Evolutionary conservation across 2,329 filamentous ascomycete species (phyloP).

Genomic region (Rutstroemia sydowiana): DNA sequence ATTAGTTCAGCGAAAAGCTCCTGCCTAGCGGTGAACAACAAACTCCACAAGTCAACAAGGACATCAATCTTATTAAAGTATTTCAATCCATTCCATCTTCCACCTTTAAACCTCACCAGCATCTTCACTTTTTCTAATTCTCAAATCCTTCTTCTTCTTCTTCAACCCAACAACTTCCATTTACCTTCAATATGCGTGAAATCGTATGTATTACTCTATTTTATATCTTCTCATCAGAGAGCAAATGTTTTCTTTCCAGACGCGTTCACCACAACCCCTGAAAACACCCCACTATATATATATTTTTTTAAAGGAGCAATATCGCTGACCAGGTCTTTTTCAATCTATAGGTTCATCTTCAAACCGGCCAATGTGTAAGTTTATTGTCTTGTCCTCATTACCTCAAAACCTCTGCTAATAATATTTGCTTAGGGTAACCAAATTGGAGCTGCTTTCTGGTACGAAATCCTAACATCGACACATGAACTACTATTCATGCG

Average conservation of each 20-base stretch:
- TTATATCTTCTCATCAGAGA: constrained; percentile 2
- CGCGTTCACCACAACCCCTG: constrained; percentile 35
- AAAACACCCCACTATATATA: constrained; percentile 29
- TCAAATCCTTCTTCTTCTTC: constrained; percentile 3
- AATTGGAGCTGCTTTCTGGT: constrained; percentile 99
- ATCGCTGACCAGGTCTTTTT: constrained; percentile 49
- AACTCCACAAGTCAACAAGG: constrained; percentile 20
- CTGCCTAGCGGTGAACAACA: constrained; percentile 13
- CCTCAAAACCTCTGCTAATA: constrained; percentile 12
- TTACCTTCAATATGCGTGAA: constrained; percentile 60
- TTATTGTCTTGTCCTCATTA: constrained; percentile 3
- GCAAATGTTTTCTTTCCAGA: constrained; percentile 11
- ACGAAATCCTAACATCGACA: constrained; percentile 33
- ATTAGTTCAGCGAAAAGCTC: constrained; percentile 10
- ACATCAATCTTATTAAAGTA: constrained; percentile 10
- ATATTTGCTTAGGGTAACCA: constrained; percentile 80
- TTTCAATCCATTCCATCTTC: constrained; percentile 21
- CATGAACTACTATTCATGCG: constrained; percentile 16
- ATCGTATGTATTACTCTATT: constrained; percentile 48
- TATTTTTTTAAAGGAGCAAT: constrained; percentile 34
- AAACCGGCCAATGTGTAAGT: constrained; percentile 99
- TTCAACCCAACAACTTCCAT: constrained; percentile 15
- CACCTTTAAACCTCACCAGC: constrained; percentile 14
- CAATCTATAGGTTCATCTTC: constrained; percentile 81
- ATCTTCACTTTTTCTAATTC: constrained; percentile 5